Evolutionary conservation across 257 asterid species (phyloP), one percentile per base, ranked within the genome.

Genomic region (Scutellaria barbata): DNA sequence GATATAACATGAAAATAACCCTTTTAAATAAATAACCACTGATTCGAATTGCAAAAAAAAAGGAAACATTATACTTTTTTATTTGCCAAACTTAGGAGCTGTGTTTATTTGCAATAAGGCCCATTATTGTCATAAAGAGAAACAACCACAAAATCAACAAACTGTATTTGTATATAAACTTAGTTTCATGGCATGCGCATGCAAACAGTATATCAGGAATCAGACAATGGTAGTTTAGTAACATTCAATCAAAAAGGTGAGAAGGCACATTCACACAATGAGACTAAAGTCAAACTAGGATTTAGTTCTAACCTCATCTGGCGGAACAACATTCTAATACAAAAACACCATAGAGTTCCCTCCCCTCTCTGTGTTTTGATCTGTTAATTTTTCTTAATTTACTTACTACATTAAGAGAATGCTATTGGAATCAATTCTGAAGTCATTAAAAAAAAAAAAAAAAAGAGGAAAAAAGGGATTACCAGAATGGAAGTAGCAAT

Each of bases 401-500:
- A 25, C n/a, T 47, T 50, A 40, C 35, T 30, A 20, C 6, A 35
- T 39, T 43, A 35, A 62, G 58, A 60, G 51, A 60, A 40, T 16
- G 48, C 22, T 50, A 63, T 43, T 66, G 66, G 58, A 63, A 70
- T 62, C 22, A 69, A 63, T 53, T 56, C 56, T 50, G 40, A 53
- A 72, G 57, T 35, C 77, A 61, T 25, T 59, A 10, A 60, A 65
- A 64, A 7, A 16, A 37, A 8, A 60, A 10, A n/a, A 30, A 37
- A 8, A 12, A 60, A 14, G 7, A 35, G 48, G 20, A 51, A 45
- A 67, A 68, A 65, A 51, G 22, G 46, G 22, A 35, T 71, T 88
- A 94, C 99, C 99, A 54, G 98, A 74, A 76, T 94, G 99, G 69
- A 94, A 94, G 81, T 82, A 91, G 88, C 99, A 94, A 78, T 94